Evolutionary conservation across 345 rosid species (phyloP), one percentile per base, ranked within the genome.

Genomic region (Salix koriyanagi): DNA sequence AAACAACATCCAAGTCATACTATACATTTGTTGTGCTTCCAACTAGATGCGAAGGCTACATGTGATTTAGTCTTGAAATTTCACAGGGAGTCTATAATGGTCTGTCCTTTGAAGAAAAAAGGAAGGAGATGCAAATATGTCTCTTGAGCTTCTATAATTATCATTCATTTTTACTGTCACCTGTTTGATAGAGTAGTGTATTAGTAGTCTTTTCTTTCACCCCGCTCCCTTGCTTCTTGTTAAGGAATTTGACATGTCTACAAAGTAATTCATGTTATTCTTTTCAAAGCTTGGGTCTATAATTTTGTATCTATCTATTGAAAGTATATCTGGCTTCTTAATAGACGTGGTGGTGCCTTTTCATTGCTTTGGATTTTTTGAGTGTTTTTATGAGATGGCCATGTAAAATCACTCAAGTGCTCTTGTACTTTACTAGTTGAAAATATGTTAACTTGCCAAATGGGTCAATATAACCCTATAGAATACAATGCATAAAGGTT

Each of bases 251-350:
- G 18, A 2, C n/a, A 10, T 46, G n/a, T 65, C 77, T 19, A 4
- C 34, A 74, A 32, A 19, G 61, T 65, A 65, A 46, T 46, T 74
- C 71, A 64, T 61, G 41, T 64, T 44, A 42, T 74, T 64, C 60
- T 44, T 74, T 65, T 30, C 32, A 21, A 54, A 74, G 19, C 21
- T n/a, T 37, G 39, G 39, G 37, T 39, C 58, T 42, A 18, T 19
- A 26, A 18, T 10, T 73, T 26, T 61, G 36, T 28, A 30, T 61
- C 68, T 30, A 2, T 34, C 69, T 5, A 66, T 10, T 23, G 4
- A 23, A 58, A 9, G 12, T n/a, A 11, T 58, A 58, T 1, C 25
- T 58, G 64, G 64, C 64, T n/a, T 23, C 64, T 58, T 25, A 58
- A 58, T 58, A 23, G 10, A 23, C 61, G 2, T 52, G 10, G 7